A percentile compares a stretch with the other conserved stretches of the same genome.
Conservation (phyloP, 306 rosid species). For the Amphicarpaea edgeworthii region DNA sequence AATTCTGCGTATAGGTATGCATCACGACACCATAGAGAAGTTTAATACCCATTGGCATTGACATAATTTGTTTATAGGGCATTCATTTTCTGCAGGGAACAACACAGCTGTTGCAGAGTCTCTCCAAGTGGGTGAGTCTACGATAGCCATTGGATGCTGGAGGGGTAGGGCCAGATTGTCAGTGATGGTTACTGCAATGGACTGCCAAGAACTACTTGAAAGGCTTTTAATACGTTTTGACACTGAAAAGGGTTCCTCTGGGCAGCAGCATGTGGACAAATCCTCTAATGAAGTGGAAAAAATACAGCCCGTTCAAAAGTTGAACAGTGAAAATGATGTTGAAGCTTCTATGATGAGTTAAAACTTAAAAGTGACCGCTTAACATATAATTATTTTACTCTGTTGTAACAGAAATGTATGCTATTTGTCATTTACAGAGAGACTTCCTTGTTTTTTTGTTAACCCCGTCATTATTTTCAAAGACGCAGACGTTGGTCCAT, state of each 20-base stretch:
- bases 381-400: conserved; percentile 34
- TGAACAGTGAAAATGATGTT: conserved; percentile 40
- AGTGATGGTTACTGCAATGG: conserved; percentile 86
- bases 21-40: conserved; percentile 16
- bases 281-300: conserved; percentile 44
- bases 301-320: conserved; percentile 44
- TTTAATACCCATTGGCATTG: neutral
- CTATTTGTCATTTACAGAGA: neutral
- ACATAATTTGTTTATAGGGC: neutral
- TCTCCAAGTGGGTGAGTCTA: conserved; percentile 70
- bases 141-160: conserved; percentile 99
- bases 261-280: conserved; percentile 35
- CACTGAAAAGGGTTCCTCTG: conserved; percentile 51
- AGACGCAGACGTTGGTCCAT: neutral
- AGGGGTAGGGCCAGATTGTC: conserved; percentile 84
- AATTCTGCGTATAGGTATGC: conserved; percentile 72
- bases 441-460: conserved; percentile 6
- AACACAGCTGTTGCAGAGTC: conserved; percentile 43
- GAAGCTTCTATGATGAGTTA: conserved; percentile 34
- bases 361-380: conserved; percentile 33
- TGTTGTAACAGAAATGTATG: conserved; percentile 38
- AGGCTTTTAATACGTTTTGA: conserved; percentile 71
- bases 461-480: neutral
- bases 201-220: conserved; percentile 87
- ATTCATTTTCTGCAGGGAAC: conserved; percentile 55